These are phyloP conservation scores for Sarocladium oryzae DNA, from an alignment of 2,329 filamentous ascomycete genomes.

Conservation along the genomic window DNA sequence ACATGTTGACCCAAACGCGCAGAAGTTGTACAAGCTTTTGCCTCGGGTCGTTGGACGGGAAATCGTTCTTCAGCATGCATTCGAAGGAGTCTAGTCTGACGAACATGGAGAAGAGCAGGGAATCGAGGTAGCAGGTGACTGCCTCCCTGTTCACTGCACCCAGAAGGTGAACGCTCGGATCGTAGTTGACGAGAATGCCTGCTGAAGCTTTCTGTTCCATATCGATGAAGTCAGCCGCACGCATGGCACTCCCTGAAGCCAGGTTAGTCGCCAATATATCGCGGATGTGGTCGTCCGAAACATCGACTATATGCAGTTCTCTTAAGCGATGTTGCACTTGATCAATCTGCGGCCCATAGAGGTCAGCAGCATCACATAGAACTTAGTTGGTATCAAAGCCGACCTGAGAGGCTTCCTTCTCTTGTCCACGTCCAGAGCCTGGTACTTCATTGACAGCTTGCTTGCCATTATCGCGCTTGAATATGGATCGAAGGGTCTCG, in stretches of 20 bases:
- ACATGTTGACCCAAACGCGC: constrained; percentile 87
- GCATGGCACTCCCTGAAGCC: constrained; percentile 63
- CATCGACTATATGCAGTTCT: constrained; percentile 37
- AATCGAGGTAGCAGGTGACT: constrained; percentile 93
- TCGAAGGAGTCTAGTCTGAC: constrained; percentile 85
- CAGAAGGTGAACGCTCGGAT: constrained; percentile 63
- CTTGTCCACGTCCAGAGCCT: not conserved
- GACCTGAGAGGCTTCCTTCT: constrained; percentile 1
- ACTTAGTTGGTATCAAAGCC: not conserved
- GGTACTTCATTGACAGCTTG: not conserved
- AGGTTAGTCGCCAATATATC: constrained; percentile 54
- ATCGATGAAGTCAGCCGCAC: constrained; percentile 68
- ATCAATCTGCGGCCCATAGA: constrained; percentile 28
- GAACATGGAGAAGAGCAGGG: constrained; percentile 93
- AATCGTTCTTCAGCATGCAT: constrained; percentile 77
- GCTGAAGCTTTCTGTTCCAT: constrained; percentile 76
- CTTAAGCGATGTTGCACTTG: constrained; percentile 32
- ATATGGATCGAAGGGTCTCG: not conserved
- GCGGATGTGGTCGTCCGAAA: constrained; percentile 51
- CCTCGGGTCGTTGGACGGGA: constrained; percentile 59
- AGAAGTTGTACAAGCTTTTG: constrained; percentile 71
- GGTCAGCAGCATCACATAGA: no score
- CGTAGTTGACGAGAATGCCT: constrained; percentile 69
- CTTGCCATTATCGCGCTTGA: constrained; percentile 7
- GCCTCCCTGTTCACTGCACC: constrained; percentile 80